Evolutionary conservation across 768 basidiomycete genomes (phyloP), one percentile per base, ranked within the genome.

Genomic region (Boletus eberwhitei): DNA sequence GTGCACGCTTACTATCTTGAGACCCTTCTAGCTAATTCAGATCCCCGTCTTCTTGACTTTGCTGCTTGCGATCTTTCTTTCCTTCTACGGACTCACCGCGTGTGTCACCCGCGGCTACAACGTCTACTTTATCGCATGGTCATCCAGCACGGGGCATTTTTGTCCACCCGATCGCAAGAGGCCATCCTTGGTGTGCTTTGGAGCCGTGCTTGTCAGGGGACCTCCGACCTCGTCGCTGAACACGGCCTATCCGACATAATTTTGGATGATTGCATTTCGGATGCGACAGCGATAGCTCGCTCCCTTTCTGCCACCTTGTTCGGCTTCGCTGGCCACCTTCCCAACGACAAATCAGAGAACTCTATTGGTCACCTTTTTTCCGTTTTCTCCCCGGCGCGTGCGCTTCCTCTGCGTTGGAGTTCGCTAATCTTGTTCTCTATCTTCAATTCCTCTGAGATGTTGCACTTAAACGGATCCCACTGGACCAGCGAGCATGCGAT

Each of bases 1-100:
- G 65, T 80, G 24, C 82, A 84, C 44, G 52, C 78, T 4, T 70
- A 77, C 12, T 85, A 78, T 63, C 68, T 83, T 8, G 64, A 73
- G 22, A 65, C 73, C 0, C 73, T 83, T 31, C 60, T 79, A 29
- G 61, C 65, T 11, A 59, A 60, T 40, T 61, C 54, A 5, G 65
- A 70, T 14, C 40, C 60, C 16, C 61, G 64, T 36, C 66, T 70
- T 39, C 60, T 73, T 13, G 52, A 67, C 5, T 61, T 65, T n/a
- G 65, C 67, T 61, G 69, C 79, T 37, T 48, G 64, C 8, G 59
- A 69, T 52, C 59, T 85, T 44, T 56, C 64, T 14, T 61, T 59
- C 48, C 57, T 76, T 37, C 64, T 82, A 32, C 64, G 67, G 16
- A 62, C 60, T 12, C 64, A 73, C 36, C 57, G 58, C 13, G 62